A percentile compares a stretch with the other conserved stretches of the same genome.
phyloP scores from a whole-genome alignment of 257 asterid species.

The Misopates orontium region DNA sequence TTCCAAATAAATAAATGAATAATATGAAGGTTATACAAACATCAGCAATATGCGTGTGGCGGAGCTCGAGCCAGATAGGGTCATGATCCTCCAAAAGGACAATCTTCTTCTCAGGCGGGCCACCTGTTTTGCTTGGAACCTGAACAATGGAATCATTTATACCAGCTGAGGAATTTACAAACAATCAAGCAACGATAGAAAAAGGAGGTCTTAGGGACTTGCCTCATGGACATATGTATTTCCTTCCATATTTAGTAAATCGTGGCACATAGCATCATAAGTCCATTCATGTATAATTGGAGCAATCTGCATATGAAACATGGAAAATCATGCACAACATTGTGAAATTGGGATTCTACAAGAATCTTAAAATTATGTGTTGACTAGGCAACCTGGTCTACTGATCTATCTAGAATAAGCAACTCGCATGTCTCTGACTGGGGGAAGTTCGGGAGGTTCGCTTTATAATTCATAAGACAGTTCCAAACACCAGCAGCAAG shows the following conservation, averaged over 20 bases:
- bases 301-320: slow-evolving; percentile 61
- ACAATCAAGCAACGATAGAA: slow-evolving; percentile 19
- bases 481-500: slow-evolving; percentile 99
- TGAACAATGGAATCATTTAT: slow-evolving; percentile 36
- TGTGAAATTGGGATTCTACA: background rate
- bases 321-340: slow-evolving; percentile 18
- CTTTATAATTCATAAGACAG: slow-evolving; percentile 79
- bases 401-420: slow-evolving; percentile 93
- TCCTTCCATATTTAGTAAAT: slow-evolving; percentile 91
- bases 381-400: slow-evolving; percentile 74
- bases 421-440: slow-evolving; percentile 96
- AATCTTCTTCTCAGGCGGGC: slow-evolving; percentile 85
- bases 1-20: slow-evolving; percentile 16
- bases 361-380: slow-evolving; percentile 1
- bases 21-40: slow-evolving; percentile 48
- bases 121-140: slow-evolving; percentile 86
- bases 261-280: slow-evolving; percentile 99
- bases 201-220: slow-evolving; percentile 17
- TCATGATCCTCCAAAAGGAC: slow-evolving; percentile 99
- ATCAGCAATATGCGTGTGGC: slow-evolving; percentile 98
- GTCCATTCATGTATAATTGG: slow-evolving; percentile 99
- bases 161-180: slow-evolving; percentile 23
- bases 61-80: slow-evolving; percentile 98
- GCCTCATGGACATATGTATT: slow-evolving; percentile 96
- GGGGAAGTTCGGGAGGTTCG: slow-evolving; percentile 76